Percentiles rank a stretch among this genome's conserved stretches.
These are phyloP conservation scores for Phytophthora citricola DNA, from an alignment of 352 stramenopile genomes.

Conservation along the genomic window DNA sequence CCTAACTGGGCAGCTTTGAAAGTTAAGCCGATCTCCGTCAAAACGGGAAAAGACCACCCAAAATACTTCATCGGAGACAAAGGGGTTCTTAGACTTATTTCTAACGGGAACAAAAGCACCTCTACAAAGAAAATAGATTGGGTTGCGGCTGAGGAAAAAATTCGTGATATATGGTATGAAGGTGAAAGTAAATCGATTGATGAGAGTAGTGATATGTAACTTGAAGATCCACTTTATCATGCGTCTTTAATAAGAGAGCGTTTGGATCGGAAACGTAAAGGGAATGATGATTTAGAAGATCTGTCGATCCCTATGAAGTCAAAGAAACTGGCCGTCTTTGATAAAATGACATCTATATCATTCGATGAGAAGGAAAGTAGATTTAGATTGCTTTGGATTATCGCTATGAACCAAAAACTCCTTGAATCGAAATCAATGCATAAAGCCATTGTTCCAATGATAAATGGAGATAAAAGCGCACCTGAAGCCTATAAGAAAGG, in stretches of 20 bases:
- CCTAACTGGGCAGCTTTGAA: no score
- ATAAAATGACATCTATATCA: not conserved
- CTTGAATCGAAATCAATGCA: constrained; percentile 8
- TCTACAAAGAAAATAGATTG: constrained; percentile 17
- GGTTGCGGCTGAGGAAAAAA: constrained; percentile 13
- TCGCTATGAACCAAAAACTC: constrained; percentile 7
- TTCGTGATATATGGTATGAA: constrained; percentile 12
- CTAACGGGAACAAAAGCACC: not conserved
- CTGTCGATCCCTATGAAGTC: not conserved
- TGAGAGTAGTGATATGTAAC: constrained; percentile 10
- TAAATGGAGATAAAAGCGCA: not conserved
- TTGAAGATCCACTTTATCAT: constrained; percentile 15
- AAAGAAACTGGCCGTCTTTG: not conserved
- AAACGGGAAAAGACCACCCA: constrained; percentile 9
- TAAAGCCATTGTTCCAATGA: not conserved
- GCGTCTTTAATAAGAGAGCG: constrained; percentile 2
- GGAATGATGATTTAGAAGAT: constrained; percentile 2
- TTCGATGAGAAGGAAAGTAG: not conserved
- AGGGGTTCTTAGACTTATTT: not conserved
- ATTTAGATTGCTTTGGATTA: constrained; percentile 2
- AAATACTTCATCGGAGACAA: constrained; percentile 12
- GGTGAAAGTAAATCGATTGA: constrained; percentile 21
- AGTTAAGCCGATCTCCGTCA: constrained; percentile 3
- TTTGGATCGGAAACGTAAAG: not conserved
- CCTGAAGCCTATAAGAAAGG: not conserved